These are phyloP conservation scores for Xanthoceras sorbifolium DNA, from an alignment of 345 rosid genomes.

Conservation along the genomic window DNA sequence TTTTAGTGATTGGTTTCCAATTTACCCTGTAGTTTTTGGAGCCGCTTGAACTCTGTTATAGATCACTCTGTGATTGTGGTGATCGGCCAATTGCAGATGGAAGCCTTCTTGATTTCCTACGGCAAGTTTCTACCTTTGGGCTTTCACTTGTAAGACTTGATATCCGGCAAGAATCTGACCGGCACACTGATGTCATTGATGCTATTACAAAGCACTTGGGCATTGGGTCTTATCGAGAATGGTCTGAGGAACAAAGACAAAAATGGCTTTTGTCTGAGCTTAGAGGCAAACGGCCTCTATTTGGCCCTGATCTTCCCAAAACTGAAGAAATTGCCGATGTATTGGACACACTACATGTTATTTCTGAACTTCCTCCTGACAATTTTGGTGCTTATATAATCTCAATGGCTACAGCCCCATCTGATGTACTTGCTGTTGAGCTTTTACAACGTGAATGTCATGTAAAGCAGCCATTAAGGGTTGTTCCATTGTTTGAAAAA, in stretches of 20 bases:
- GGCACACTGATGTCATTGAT: slow-evolving; percentile 91
- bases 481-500: slow-evolving; percentile 95
- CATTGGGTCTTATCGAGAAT: slow-evolving; percentile 80
- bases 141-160: slow-evolving; percentile 94
- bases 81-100: slow-evolving; percentile 97
- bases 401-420: slow-evolving; percentile 97
- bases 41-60: slow-evolving; percentile 97
- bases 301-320: slow-evolving; percentile 95
- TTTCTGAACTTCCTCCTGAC: slow-evolving; percentile 82
- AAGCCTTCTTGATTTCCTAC: slow-evolving; percentile 91
- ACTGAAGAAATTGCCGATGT: slow-evolving; percentile 91
- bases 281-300: slow-evolving; percentile 85
- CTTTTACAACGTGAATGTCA: slow-evolving; percentile 92
- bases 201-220: slow-evolving; percentile 81
- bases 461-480: slow-evolving; percentile 78
- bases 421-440: slow-evolving; percentile 95
- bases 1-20: slow-evolving; percentile 16
- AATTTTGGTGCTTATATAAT: slow-evolving; percentile 90
- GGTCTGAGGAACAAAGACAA: slow-evolving; percentile 84
- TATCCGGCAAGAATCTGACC: slow-evolving; percentile 90
- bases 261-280: slow-evolving; percentile 95
- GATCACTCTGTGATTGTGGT: slow-evolving; percentile 81
- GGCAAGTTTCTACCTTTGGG: slow-evolving; percentile 97
- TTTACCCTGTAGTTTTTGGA: slow-evolving; percentile 64
- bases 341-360: slow-evolving; percentile 79